Evolutionary conservation across 129 eudicot species (phyloP), one percentile per base, ranked within the genome.

Genomic region (Flaveria robusta): DNA sequence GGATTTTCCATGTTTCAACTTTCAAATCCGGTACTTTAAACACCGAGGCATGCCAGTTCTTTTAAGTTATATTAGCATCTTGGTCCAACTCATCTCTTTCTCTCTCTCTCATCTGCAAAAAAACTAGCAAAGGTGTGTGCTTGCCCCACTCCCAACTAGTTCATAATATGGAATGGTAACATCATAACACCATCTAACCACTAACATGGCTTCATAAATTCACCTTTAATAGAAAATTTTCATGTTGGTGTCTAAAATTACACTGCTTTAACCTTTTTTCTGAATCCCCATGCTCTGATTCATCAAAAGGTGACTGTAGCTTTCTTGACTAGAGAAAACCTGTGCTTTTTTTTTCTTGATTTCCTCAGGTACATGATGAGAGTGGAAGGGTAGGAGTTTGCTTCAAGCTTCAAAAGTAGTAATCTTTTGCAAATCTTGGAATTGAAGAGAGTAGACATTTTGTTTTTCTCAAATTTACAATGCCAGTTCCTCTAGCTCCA

Each of bases 401-500:
- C 71, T 76, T 75, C 46, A 75, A 67, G 78, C 55, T 50, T 75
- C 68, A 60, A 67, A 83, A 79, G 70, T 59, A 74, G 70, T 80
- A 74, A 81, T 75, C 83, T 63, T 58, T 74, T 78, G 74, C 39
- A 83, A 80, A 82, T 75, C 76, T 82, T 74, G 66, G 70, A 68
- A 71, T 62, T 75, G 66, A 72, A 66, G 74, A 77, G 54, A 66
- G 59, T 50, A 54, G 43, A 27, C 55, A 4, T 39, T 56, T 63
- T 70, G 42, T 42, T 66, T 70, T 66, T 49, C 27, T 66, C 64
- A 78, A 77, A 72, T 79, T 81, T 56, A 64, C 81, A 80, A 90
- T 90, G 96, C 91, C 96, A 66, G 96, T 88, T 79, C 96, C 96
- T 82, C 88, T 90, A 74, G 96, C 96, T 82, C 96, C 96, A 62